Evolutionary conservation across 805 yeast species (phyloP), one percentile per base, ranked within the genome.

Genomic region (Kodamaea restingae): DNA sequence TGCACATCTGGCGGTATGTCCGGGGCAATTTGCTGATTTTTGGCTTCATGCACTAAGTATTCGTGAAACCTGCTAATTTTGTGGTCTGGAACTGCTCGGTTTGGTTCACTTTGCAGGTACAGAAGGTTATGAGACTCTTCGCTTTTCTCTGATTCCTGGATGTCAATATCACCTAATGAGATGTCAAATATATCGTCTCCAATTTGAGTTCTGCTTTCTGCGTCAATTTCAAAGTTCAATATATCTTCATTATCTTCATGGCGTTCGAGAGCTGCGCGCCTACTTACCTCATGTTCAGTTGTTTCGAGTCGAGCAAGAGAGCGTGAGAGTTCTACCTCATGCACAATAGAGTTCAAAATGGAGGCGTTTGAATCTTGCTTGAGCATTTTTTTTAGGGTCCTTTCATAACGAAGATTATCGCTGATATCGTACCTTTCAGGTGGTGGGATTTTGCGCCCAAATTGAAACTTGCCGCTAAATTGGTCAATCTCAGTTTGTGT

Each of bases 91-190:
- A 18, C 17, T 25, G 18, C 15, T 22, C 15, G 24, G 18, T 21
- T n/a, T n/a, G n/a, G 20, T 31, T 4, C 20, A 9, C 7, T n/a
- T 8, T 8, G 22, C 22, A 20, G 22, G 22, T 20, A 5, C 22
- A 20, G 22, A 6, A 5, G 22, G 8, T 20, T 20, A 6, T 5
- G 7, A 5, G 22, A 20, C 22, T 20, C 22, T 8, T 20, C 22
- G 12, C 24, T 21, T 21, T 21, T 21, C 8, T 21, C 24, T 21
- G 27, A 20, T 20, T 20, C 12, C 6, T 9, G n/a, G 12, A 25
- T 25, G 31, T 50, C 49, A 10, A 55, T 30, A 15, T 49, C 60
- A 2, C 55, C 51, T 22, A 58, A 51, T 1, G 60, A 50, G 8
- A 58, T 22, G 26, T 52, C 51, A 39, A 57, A 56, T 8, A 54